These are phyloP conservation scores for Aspergillus intermedius DNA, from an alignment of 2,329 filamentous ascomycete species.

Conservation along the genomic window DNA sequence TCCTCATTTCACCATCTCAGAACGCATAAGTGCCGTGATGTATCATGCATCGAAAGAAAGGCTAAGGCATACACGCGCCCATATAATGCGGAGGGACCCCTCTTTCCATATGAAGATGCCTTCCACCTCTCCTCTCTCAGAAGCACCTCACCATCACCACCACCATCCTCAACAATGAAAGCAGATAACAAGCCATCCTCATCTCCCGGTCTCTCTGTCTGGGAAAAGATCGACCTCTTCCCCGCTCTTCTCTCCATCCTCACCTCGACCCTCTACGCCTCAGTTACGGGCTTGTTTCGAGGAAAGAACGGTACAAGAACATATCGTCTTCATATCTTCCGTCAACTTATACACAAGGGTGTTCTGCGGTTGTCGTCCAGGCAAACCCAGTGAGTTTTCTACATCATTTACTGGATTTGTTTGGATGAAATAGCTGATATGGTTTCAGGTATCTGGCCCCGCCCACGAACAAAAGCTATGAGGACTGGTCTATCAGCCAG, in stretches of 20 bases:
- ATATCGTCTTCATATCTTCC: constrained; percentile 30
- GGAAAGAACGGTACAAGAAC: constrained; percentile 29
- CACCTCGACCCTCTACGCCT: constrained; percentile 20
- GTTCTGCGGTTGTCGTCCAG: constrained; percentile 16
- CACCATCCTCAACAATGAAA: neutral
- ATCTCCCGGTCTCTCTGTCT: constrained; percentile 22
- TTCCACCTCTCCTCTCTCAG: neutral
- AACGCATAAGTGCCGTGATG: neutral
- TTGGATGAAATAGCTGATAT: neutral
- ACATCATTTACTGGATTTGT: neutral
- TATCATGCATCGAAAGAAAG: neutral
- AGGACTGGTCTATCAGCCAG: constrained; percentile 17
- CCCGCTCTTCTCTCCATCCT: constrained; percentile 21
- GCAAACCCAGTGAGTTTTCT: constrained; percentile 27
- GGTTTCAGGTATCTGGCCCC: constrained; percentile 5
- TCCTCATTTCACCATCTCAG: neutral
- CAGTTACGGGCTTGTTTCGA: constrained; percentile 34
- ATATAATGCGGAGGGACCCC: neutral
- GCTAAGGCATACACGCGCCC: too few species aligned
- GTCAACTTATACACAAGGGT: constrained; percentile 25
- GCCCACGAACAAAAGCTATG: constrained; percentile 22
- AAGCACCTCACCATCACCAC: neutral
- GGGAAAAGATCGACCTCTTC: constrained; percentile 29
- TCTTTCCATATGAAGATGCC: neutral
- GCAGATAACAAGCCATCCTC: neutral